Base-by-base conservation (phyloP, 2,329 filamentous ascomycete species). In the Rhynchosporium agropyri region DNA sequence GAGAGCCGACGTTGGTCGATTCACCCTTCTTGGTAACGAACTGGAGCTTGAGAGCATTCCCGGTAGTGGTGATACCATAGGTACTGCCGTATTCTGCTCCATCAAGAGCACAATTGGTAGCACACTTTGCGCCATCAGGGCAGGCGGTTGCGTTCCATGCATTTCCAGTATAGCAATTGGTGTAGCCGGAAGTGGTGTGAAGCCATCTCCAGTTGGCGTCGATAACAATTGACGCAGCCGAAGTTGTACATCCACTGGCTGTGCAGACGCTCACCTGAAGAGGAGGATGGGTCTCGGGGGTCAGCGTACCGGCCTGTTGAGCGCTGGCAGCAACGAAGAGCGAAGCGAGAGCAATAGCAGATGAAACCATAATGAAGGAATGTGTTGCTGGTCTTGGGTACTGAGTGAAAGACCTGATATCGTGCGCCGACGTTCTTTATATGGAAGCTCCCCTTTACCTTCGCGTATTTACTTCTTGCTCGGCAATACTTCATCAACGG, bases 181-280 rank as follows among this genome's bases (percentile, higher is more conserved):
- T 73, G 33, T 77, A 80, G 49, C 79, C 78, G 20, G 67, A 69
- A 46, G 75, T 78, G 40, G 75, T 74, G 73, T 85, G 82, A 60
- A 84, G 75, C 84, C 83, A 86, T 68, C 83, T 80, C 83, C 83
- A 86, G 77, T 85, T 85, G 67, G 81, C 70, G 67, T 86, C 83
- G 68, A 85, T 74, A 45, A 81, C 79, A 63, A 86, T 77, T 45
- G 80, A 79, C 42, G 79, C 80, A 60, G 75, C 74, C 62, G 80
- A 76, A 38, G 76, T 78, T 2, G 77, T 79, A 74, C 83, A 85
- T 60, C 80, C 79, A 49, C 73, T 75, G 26, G 74, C 71, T 42
- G 80, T 79, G 72, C 83, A 86, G 67, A 78, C 76, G 69, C 81
- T 77, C 76, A 81, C 83, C 56, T 76, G 79, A 72, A 86, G 76